Percentiles rank a stretch among this genome's conserved stretches.
Evolutionary conservation across 306 rosid genomes (phyloP).

Genomic region (Quercus mongolica): DNA sequence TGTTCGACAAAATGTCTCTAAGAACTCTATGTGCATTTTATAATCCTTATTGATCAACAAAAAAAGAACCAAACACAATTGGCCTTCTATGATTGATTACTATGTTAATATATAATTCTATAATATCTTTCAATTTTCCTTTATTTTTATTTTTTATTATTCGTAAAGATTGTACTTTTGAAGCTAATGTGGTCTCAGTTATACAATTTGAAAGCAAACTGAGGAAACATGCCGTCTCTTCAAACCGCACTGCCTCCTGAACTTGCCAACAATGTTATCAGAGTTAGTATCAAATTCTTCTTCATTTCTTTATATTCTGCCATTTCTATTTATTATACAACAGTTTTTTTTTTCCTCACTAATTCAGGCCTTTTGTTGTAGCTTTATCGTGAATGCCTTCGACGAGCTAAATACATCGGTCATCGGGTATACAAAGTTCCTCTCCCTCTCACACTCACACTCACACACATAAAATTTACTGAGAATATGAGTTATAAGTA

Average conservation of each 20-base stretch:
- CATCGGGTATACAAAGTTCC: conserved; percentile 48
- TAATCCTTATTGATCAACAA: not conserved
- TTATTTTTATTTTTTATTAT: not conserved
- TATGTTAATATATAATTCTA: too few species aligned
- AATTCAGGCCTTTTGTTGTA: conserved; percentile 15
- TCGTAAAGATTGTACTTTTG: not conserved
- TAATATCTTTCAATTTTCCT: not conserved
- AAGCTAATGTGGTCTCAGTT: conserved; percentile 7
- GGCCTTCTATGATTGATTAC: too few species aligned
- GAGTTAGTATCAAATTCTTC: conserved; percentile 42
- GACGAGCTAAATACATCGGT: conserved; percentile 89
- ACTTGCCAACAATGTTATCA: conserved; percentile 78
- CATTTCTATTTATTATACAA: not conserved
- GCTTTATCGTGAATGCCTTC: conserved; percentile 94
- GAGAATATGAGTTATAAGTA: not conserved
- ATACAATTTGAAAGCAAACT: not conserved
- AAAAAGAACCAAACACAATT: not conserved
- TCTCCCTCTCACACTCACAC: not conserved
- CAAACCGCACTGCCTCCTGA: conserved; percentile 93
- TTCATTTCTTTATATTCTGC: not conserved
- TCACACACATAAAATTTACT: not conserved
- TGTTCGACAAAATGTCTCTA: conserved; percentile 23
- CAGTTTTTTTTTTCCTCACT: not conserved
- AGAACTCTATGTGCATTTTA: not conserved
- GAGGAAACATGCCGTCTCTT: conserved; percentile 72